A percentile compares a stretch with the other conserved stretches of the same genome.
phyloP scores from a whole-genome alignment of 169 alveolate species.

The Plasmodium gonderi region DNA sequence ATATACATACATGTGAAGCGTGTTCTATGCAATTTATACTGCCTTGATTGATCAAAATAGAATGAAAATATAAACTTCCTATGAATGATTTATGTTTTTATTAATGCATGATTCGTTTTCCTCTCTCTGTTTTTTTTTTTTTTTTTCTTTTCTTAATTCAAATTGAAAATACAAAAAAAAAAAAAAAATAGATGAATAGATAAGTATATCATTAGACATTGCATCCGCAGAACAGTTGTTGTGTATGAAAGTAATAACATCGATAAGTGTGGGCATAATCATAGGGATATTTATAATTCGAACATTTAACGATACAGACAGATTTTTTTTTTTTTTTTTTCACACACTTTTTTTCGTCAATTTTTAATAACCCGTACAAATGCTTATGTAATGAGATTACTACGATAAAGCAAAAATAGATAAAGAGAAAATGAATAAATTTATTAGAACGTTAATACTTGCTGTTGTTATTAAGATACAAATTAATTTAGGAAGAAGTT shows the following conservation, averaged over 20 bases:
- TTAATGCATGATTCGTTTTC: background rate
- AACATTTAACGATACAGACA: background rate
- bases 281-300: background rate
- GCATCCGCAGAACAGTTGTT: background rate
- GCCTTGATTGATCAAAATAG: background rate
- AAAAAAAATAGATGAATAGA: background rate
- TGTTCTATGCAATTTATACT: background rate
- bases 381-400: constrained; percentile 37
- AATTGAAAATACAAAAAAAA: background rate
- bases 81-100: background rate
- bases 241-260: background rate
- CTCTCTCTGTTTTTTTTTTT: background rate
- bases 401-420: background rate
- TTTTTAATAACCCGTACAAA: constrained; percentile 7
- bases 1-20: background rate
- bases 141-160: background rate
- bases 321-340: constrained; percentile 7
- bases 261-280: no score
- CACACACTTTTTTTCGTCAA: background rate
- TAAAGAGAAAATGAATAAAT: constrained; percentile 37
- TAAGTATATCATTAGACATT: background rate
- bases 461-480: constrained; percentile 39
- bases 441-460: constrained; percentile 12
- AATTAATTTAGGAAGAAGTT: constrained; percentile 44
- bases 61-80: background rate